Evolutionary conservation across 345 rosid species (phyloP), one percentile per base, ranked within the genome.

Genomic region (Sisymbrium altissimum): DNA sequence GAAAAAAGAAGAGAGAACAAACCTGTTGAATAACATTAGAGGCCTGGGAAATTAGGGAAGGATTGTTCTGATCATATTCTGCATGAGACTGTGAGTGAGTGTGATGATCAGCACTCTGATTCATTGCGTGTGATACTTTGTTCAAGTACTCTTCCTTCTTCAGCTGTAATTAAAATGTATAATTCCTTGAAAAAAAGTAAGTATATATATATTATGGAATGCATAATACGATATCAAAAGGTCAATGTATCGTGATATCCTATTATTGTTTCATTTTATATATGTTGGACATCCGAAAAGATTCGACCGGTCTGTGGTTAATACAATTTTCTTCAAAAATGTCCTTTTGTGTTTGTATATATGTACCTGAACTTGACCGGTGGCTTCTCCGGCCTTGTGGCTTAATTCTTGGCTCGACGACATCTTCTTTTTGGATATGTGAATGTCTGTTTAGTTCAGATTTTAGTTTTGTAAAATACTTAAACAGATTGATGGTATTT

Each of bases 11-110:
- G 19, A 6, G 23, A 32, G 5, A 23, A 27, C 13, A 50, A 41
- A 76, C 86, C 86, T 80, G 86, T 21, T 83, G 84, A 62, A 83
- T 79, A 56, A 80, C 78, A 63, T 11, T 78, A 63, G 79, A 69
- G 59, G 86, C 84, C 38, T 80, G 86, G 19, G 82, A 64, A 27
- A 69, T 43, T 43, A 75, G 33, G 58, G 79, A 62, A 74, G 72
- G 75, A 63, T 19, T 61, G 73, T 74, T 82, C 58, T 65, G 81
- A 60, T 71, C 72, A 60, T 61, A 32, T 4, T 43, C 56, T 65
- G 78, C 41, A 36, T 66, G 68, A 27, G 52, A 40, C 32, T 74
- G 78, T 29, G 73, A 52, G 44, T 69, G 64, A 53, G 29, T 19
- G 9, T 46, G 64, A 9, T 68, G 78, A 23, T 78, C 81, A 58